phyloP scores from a whole-genome alignment of 2,329 filamentous ascomycete species.

The Colletotrichum lentis region DNA sequence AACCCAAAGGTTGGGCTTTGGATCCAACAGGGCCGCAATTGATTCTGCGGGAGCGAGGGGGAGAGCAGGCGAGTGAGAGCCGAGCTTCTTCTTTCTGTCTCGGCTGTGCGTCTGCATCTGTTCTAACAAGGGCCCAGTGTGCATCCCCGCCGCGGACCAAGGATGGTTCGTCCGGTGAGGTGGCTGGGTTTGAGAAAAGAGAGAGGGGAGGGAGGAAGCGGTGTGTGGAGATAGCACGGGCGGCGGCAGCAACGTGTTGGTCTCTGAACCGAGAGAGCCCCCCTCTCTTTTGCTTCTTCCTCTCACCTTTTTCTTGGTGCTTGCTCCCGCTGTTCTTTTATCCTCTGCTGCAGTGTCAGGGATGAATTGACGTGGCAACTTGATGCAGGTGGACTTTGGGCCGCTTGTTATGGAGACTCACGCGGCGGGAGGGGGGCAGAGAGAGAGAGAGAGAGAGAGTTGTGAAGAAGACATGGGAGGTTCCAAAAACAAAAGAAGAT shows the following conservation, averaged over 20 bases:
- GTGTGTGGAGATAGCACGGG: constrained; percentile 38
- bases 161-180: constrained; percentile 32
- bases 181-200: constrained; percentile 24
- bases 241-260: constrained; percentile 32
- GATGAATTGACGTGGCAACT: constrained; percentile 29
- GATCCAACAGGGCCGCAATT: constrained; percentile 56
- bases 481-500: background rate
- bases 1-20: constrained; percentile 58
- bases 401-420: background rate
- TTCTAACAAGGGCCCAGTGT: background rate
- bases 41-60: background rate
- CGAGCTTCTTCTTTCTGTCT: background rate
- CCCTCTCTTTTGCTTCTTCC: too few species aligned
- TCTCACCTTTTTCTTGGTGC: background rate
- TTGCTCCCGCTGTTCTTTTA: background rate
- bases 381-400: constrained; percentile 6
- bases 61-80: background rate
- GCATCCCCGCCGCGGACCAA: constrained; percentile 7
- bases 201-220: constrained; percentile 11
- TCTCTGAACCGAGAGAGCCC: background rate
- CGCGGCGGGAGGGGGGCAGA: background rate
- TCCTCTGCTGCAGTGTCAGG: constrained; percentile 28
- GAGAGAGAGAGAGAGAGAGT: too few species aligned
- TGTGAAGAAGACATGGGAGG: background rate
- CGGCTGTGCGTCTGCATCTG: background rate